Base-by-base conservation (phyloP, 805 yeast species). In the Nakazawaea siamensis region DNA sequence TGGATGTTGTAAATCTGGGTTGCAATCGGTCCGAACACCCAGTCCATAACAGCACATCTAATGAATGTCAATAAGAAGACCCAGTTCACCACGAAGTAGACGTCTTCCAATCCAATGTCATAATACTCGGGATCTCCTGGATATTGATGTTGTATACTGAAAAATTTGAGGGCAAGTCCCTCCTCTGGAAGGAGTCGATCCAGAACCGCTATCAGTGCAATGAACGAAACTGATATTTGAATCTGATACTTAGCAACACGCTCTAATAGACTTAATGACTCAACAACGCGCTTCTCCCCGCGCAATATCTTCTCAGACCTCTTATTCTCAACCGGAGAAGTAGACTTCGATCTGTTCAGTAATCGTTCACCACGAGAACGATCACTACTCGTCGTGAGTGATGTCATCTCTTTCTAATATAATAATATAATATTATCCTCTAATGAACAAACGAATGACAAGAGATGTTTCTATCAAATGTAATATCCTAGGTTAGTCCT, bases 21-120 rank as follows among this genome's bases (percentile, higher is more conserved):
- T 2, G 85, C 85, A 31, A 76, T 48, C 14, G 88, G 86, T 35
- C 60, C 64, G 32, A 81, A 66, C 8, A 73, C 44, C 43, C 59
- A 70, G 34, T 68, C 65, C 77, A 84, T 79, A 24, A 72, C 44
- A n/a, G 68, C 54, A 4, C 81, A 68, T 43, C 94, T 62, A 24
- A 79, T 48, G 35, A 80, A 67, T 1, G 76, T 68, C 37, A 79
- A 57, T 10, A 61, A 49, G n/a, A 81, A 57, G 7, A 82, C 62
- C 59, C 76, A 70, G 32, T 68, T 62, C 5, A 70, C 37, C 12
- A 78, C 73, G 45, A 70, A 64, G 52, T 65, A 79, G 2, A 48
- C 37, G 47, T 80, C 88, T 42, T 75, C 66, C 4, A 47, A 34
- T 14, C 80, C 80, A 39, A 76, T 70, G 46, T 70, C 80, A 47